Conservation (phyloP, 306 rosid species). For the Fragaria nilgerrensis region DNA sequence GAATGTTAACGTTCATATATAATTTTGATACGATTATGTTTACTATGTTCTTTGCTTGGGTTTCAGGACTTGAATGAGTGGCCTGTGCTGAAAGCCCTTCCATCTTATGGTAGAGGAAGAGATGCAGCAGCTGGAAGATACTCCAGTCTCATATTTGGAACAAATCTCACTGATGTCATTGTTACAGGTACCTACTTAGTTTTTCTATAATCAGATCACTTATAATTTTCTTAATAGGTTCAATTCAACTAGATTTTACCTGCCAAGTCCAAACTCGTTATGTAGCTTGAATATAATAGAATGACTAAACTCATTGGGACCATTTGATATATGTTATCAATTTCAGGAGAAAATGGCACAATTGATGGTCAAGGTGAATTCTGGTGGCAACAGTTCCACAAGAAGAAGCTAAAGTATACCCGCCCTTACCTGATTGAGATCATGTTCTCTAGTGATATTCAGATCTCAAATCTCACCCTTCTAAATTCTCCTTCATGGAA, state of each 20-base stretch:
- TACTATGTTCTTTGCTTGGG: neutral
- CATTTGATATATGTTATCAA: neutral
- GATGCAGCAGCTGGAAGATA: slow-evolving; percentile 45
- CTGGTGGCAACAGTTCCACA: slow-evolving; percentile 57
- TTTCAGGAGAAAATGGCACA: slow-evolving; percentile 45
- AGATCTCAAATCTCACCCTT: slow-evolving; percentile 46
- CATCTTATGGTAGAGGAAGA: slow-evolving; percentile 50
- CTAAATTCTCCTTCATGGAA: slow-evolving; percentile 47
- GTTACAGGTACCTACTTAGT: slow-evolving; percentile 33
- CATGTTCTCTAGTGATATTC: slow-evolving; percentile 31
- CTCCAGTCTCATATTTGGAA: slow-evolving; percentile 42
- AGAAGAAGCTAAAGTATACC: slow-evolving; percentile 47
- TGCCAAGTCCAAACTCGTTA: neutral
- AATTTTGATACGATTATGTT: neutral
- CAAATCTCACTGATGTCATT: slow-evolving; percentile 46
- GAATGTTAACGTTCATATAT: neutral
- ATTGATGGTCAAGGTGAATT: slow-evolving; percentile 45
- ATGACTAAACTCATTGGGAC: neutral
- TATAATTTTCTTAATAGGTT: neutral
- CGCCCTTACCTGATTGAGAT: slow-evolving; percentile 48
- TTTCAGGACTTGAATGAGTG: slow-evolving; percentile 41
- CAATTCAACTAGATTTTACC: neutral
- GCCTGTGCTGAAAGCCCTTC: slow-evolving; percentile 38
- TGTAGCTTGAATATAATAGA: neutral
- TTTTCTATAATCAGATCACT: neutral